Conservation (phyloP, 2,329 filamentous ascomycete species). For the Pyricularia sp. region DNA sequence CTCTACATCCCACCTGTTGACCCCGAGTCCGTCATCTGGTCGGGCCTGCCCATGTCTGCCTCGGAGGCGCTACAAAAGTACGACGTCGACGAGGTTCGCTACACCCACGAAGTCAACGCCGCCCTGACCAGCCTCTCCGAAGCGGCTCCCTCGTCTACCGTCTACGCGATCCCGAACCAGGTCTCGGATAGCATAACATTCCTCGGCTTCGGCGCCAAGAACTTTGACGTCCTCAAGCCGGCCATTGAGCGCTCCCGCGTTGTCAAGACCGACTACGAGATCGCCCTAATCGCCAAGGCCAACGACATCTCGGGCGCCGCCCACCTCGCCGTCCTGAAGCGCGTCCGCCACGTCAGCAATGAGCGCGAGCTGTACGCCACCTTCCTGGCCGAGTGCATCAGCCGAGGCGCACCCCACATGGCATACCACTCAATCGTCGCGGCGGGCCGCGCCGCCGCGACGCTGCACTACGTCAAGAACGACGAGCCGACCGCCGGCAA, state of each 20-base stretch:
- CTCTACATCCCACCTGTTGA: conserved; percentile 87
- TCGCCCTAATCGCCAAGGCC: conserved; percentile 59
- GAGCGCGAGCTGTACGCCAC: conserved; percentile 74
- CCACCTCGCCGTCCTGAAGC: conserved; percentile 48
- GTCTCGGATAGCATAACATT: conserved; percentile 62
- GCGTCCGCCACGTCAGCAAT: conserved; percentile 51
- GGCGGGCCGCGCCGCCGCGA: conserved; percentile 65
- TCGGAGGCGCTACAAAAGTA: conserved; percentile 65
- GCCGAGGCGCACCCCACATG: conserved; percentile 65
- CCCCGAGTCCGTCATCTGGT: conserved; percentile 86
- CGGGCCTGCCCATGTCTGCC: conserved; percentile 66
- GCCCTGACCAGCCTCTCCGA: conserved; percentile 43
- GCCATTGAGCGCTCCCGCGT: conserved; percentile 58
- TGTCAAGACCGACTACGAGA: conserved; percentile 62
- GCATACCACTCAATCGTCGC: conserved; percentile 83
- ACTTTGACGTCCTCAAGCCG: conserved; percentile 40
- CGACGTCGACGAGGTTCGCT: conserved; percentile 68
- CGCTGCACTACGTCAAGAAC: conserved; percentile 79
- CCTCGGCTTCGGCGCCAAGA: conserved; percentile 52
- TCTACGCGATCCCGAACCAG: conserved; percentile 70
- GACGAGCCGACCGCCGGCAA: conserved; percentile 56
- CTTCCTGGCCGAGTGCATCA: conserved; percentile 66
- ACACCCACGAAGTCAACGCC: conserved; percentile 62
- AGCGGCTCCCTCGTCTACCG: conserved; percentile 21
- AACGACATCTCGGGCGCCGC: conserved; percentile 57